Evolutionary conservation across 176 grass and related monocot genomes (phyloP), one percentile per base, ranked within the genome.

Genomic region (Carex cristatella): DNA sequence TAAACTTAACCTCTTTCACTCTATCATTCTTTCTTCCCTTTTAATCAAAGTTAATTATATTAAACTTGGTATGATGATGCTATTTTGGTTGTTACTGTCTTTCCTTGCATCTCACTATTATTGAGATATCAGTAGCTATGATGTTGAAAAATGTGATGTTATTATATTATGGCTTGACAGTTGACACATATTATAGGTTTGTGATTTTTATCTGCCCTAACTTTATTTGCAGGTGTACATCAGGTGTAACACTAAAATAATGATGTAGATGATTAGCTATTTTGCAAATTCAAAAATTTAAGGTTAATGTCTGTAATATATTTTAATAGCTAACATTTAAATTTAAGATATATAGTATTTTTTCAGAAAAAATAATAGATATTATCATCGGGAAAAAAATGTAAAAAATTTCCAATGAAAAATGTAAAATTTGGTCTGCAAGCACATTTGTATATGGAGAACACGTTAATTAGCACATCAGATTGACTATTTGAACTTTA

Each of bases 21-120:
- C 38, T 54, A 81, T 81, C 79, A 65, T 81, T 81, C 14, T 81
- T 81, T 48, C 79, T 81, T 81, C 16, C 58, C 79, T 81, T 81
- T 65, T 63, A 81, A 81, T 81, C 79, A 81, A 81, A 81, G 79
- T 42, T 65, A 81, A 81, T 81, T 81, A 65, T 46, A 65, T 81
- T 81, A 81, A 65, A 38, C 35, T 48, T 65, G 16, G 18, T 3
- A 48, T 44, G 32, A 48, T 44, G 32, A 37, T 49, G 31, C 10
- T 56, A 7, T 13, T 48, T 18, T 65, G 38, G 23, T 63, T 65
- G 46, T 31, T 54, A 54, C 71, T 18, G 38, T 30, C 30, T 37
- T 14, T 8, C 30, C 40, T 58, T 81, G 0, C 33, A 23, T 40
- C 8, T 81, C n/a, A 64, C 9, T 55, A 31, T 55, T 56, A 32